These are phyloP conservation scores for Myrica gale DNA, from an alignment of 306 rosid species.

Conservation along the genomic window DNA sequence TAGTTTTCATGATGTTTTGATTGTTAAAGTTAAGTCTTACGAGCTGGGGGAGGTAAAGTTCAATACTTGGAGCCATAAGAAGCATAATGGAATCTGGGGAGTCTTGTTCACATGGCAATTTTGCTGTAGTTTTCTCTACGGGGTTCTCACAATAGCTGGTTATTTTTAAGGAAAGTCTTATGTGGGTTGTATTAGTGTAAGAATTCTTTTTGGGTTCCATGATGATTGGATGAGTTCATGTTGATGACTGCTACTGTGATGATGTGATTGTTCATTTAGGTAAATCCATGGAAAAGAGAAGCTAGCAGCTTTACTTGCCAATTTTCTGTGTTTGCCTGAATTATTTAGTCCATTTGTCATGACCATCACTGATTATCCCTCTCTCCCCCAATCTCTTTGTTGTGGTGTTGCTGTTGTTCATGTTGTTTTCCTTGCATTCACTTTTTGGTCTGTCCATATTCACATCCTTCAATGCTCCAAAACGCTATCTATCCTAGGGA, in stretches of 20 bases:
- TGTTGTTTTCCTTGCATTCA: not conserved
- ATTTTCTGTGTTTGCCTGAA: slow-evolving; percentile 6
- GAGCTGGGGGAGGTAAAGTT: not conserved
- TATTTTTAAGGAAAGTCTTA: not conserved
- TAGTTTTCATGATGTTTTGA: not conserved
- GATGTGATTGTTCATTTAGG: not conserved
- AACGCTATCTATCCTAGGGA: not conserved
- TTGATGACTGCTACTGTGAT: slow-evolving; percentile 4
- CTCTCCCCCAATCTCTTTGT: not conserved
- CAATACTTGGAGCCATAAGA: not conserved
- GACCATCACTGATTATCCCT: not conserved
- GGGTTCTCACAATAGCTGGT: not conserved
- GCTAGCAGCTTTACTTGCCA: not conserved
- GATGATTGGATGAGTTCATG: not conserved
- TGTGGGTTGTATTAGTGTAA: not conserved
- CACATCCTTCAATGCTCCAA: not conserved
- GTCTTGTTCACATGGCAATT: not conserved
- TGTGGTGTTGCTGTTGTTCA: not conserved
- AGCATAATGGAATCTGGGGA: not conserved
- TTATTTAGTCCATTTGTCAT: slow-evolving; percentile 16
- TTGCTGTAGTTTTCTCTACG: not conserved
- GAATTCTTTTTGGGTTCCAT: not conserved
- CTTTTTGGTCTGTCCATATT: not conserved
- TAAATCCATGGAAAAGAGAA: not conserved
- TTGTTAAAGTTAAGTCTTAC: not conserved